Conservation (phyloP, 2,329 filamentous ascomycete species). For the Neonectria ditissima region DNA sequence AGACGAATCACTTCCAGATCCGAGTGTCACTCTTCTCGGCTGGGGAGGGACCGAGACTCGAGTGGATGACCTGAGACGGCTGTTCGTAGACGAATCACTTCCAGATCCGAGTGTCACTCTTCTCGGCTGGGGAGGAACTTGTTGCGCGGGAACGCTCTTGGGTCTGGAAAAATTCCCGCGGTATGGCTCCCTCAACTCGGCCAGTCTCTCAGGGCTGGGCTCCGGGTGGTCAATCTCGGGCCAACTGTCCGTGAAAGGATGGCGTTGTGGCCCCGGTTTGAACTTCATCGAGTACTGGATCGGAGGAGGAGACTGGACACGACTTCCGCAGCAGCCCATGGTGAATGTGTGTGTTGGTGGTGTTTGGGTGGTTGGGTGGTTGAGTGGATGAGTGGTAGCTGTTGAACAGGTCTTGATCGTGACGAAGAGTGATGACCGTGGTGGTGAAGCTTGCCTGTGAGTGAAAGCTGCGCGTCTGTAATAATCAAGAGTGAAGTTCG, state of each 20-base stretch:
- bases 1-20: neutral
- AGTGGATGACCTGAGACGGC: neutral
- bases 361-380: no score
- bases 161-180: neutral
- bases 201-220: neutral
- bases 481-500: neutral
- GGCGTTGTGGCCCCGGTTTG: neutral
- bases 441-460: neutral
- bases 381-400: neutral
- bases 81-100: neutral
- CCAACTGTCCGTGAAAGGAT: neutral
- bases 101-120: no score
- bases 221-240: neutral
- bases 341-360: neutral
- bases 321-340: neutral
- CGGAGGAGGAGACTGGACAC: neutral
- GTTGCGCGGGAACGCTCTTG: no score
- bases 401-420: neutral
- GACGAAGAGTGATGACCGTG: neutral
- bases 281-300: neutral
- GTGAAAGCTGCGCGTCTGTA: neutral
- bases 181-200: neutral
- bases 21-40: no score
- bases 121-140: no score
- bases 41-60: neutral